phyloP scores from a whole-genome alignment of 2,329 filamentous ascomycete species.

The Plenodomus tracheiphilus region DNA sequence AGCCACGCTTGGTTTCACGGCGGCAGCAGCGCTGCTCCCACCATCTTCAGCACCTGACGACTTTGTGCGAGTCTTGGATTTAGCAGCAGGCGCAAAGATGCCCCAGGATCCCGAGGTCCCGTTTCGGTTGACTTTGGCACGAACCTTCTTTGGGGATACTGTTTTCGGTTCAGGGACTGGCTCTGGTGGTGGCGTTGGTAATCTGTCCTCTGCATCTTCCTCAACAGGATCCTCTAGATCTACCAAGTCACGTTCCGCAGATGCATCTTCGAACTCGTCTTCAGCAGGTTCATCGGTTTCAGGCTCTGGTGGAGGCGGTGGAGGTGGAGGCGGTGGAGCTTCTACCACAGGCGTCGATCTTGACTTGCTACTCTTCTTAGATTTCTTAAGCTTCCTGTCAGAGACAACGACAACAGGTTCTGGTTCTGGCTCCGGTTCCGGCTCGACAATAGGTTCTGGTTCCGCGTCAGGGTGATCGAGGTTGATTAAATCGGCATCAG shows the following conservation, averaged over 20 bases:
- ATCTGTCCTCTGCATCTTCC: slow-evolving; percentile 36
- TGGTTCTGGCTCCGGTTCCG: slow-evolving; percentile 32
- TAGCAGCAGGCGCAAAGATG: slow-evolving; percentile 63
- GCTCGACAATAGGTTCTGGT: slow-evolving; percentile 13
- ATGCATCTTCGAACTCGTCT: slow-evolving; percentile 14
- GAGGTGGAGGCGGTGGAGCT: slow-evolving; percentile 31
- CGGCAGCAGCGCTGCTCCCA: slow-evolving; percentile 26
- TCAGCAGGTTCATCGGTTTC: slow-evolving; percentile 25
- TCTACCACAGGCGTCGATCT: slow-evolving; percentile 61
- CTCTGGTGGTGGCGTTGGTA: slow-evolving; percentile 56
- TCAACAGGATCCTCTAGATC: slow-evolving; percentile 30
- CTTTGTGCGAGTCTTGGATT: slow-evolving; percentile 46
- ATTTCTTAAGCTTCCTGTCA: slow-evolving; percentile 26
- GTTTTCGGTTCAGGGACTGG: slow-evolving; percentile 42
- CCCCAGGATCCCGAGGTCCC: slow-evolving; percentile 71
- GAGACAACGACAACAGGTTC: slow-evolving; percentile 31
- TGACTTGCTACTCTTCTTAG: slow-evolving; percentile 42
- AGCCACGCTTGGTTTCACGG: slow-evolving; percentile 49
- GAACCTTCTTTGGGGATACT: slow-evolving; percentile 69
- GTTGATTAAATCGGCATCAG: slow-evolving; percentile 34
- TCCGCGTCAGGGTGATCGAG: slow-evolving; percentile 11
- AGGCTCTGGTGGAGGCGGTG: slow-evolving; percentile 27
- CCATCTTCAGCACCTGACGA: slow-evolving; percentile 33
- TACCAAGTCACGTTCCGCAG: slow-evolving; percentile 21
- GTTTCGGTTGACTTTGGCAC: slow-evolving; percentile 74